phyloP scores from a whole-genome alignment of 371 early-diverging fungal genomes.

The Apophysomyces variabilis region DNA sequence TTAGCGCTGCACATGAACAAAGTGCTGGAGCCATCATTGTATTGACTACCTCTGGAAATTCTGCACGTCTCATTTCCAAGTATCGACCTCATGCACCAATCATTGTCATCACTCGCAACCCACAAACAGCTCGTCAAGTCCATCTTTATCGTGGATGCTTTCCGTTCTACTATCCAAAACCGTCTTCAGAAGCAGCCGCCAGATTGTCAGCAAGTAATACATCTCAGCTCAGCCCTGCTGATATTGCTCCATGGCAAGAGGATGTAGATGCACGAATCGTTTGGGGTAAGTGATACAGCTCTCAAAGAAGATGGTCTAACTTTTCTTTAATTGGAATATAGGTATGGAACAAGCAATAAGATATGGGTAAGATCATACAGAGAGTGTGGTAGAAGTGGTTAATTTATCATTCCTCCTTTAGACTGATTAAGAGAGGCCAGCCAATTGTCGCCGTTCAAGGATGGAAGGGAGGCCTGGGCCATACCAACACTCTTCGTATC shows the following conservation, averaged over 20 bases:
- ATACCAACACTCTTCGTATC: constrained; percentile 86
- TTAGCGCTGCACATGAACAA: constrained; percentile 86
- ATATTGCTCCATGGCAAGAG: constrained; percentile 76
- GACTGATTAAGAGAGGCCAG: constrained; percentile 57
- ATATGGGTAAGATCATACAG: constrained; percentile 27
- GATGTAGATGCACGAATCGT: constrained; percentile 84
- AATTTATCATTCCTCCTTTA: background rate
- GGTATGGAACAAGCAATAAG: constrained; percentile 64
- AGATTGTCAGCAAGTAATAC: constrained; percentile 15
- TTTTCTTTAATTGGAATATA: background rate
- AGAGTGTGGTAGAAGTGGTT: background rate
- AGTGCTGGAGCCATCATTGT: constrained; percentile 89
- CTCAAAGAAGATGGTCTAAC: background rate
- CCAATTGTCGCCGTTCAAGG: constrained; percentile 81
- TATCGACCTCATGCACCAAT: constrained; percentile 95
- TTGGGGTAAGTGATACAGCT: constrained; percentile 56
- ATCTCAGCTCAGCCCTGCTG: constrained; percentile 36
- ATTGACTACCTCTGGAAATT: constrained; percentile 75
- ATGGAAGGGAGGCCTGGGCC: constrained; percentile 79
- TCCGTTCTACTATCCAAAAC: constrained; percentile 81
- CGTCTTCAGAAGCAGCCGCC: constrained; percentile 43
- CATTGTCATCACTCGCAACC: constrained; percentile 87
- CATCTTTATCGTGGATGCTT: constrained; percentile 91
- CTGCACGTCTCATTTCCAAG: constrained; percentile 93
- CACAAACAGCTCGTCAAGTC: constrained; percentile 87